These are phyloP conservation scores for Coemansia sp. DNA, from an alignment of 192 early-diverging fungal genomes.

Conservation along the genomic window DNA sequence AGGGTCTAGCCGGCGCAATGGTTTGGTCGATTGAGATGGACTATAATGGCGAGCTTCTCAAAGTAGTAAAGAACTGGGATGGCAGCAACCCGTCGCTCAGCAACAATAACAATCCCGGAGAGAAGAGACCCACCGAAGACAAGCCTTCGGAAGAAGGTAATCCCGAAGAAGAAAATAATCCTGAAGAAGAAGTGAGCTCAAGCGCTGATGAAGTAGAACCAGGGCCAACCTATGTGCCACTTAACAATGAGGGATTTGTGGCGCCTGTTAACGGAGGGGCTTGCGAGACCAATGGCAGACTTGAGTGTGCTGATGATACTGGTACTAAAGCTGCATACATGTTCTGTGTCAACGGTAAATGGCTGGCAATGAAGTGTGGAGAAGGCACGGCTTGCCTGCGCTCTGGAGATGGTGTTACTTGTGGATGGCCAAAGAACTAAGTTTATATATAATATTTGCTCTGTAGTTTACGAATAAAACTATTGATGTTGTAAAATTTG, in stretches of 20 bases:
- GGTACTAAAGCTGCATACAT: slow-evolving; percentile 7
- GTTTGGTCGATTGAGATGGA: slow-evolving; percentile 69
- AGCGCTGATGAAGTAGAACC: neutral
- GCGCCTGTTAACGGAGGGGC: neutral
- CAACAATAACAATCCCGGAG: neutral
- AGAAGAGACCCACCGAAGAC: neutral
- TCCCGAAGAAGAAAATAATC: neutral
- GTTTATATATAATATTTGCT: neutral
- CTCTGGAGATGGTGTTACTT: neutral
- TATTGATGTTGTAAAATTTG: neutral
- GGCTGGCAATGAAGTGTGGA: slow-evolving; percentile 11
- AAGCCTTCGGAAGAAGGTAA: neutral
- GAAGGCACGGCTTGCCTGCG: slow-evolving; percentile 1
- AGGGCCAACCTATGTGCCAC: neutral
- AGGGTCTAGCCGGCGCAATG: slow-evolving; percentile 66
- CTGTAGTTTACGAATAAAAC: neutral
- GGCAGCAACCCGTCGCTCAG: neutral
- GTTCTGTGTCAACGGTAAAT: slow-evolving; percentile 9
- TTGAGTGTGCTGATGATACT: neutral
- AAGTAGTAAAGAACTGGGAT: slow-evolving; percentile 16
- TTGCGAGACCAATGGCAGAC: slow-evolving; percentile 1
- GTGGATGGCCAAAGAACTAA: slow-evolving; percentile 2
- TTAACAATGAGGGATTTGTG: neutral
- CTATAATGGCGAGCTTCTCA: slow-evolving; percentile 63
- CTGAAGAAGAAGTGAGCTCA: neutral